Evolutionary conservation across 2,329 filamentous ascomycete genomes (phyloP).

Genomic region (Penicillium italicum): DNA sequence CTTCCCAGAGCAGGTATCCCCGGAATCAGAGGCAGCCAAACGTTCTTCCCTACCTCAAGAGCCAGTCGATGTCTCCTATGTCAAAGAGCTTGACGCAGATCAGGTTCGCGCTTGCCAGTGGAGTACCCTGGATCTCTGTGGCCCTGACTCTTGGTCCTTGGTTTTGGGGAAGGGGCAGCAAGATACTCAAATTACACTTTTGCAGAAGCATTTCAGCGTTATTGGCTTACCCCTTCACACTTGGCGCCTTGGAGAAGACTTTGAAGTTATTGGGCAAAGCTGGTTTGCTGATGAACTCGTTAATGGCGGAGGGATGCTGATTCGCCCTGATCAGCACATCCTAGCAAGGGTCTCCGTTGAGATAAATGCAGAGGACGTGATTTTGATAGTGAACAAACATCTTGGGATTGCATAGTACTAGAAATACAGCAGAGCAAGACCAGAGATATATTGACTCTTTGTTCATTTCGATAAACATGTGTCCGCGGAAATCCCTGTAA

Average conservation of each 20-base stretch:
- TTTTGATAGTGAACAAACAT: neutral
- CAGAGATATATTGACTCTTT: neutral
- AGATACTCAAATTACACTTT: neutral
- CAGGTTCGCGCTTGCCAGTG: constrained; percentile 28
- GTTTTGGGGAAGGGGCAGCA: constrained; percentile 17
- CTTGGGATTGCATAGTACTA: neutral
- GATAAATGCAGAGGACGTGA: neutral
- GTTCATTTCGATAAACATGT: neutral
- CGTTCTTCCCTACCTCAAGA: neutral
- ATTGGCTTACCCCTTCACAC: neutral
- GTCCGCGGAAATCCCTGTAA: neutral
- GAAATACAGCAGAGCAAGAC: neutral
- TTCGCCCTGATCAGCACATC: constrained; percentile 44
- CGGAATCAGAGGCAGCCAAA: neutral
- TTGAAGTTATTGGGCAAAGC: neutral
- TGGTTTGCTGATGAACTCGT: constrained; percentile 18
- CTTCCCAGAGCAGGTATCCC: neutral
- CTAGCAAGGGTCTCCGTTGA: constrained; percentile 6
- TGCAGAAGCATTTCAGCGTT: neutral
- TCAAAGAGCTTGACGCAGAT: constrained; percentile 29
- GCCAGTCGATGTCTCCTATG: constrained; percentile 35
- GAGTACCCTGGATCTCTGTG: constrained; percentile 39
- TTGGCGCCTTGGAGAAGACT: neutral
- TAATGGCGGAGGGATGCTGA: constrained; percentile 27
- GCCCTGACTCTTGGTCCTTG: constrained; percentile 32